Base-by-base conservation (phyloP, 805 yeast species). In the Pichia heedii region DNA sequence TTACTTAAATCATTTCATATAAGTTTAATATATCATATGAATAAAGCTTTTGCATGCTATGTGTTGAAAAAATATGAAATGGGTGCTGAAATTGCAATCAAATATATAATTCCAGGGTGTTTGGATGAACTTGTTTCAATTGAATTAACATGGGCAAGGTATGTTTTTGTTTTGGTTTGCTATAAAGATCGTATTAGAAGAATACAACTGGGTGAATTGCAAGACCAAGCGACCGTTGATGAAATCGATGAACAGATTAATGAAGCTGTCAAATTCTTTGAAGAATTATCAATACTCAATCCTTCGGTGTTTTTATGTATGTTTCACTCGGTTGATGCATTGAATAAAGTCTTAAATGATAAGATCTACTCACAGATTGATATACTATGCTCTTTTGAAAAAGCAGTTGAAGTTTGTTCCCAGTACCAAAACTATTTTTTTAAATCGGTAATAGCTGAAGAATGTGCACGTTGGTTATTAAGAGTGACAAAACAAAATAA, bases 331-430 rank as follows among this genome's bases (percentile, higher is more conserved):
- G 48, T 71, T 16, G 53, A 59, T 32, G 74, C 74, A 2, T 57
- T 67, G 41, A 15, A 55, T 41, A 50, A 56, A 22, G 36, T 49
- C 22, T 51, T 54, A 3, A 50, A 52, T 5, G 46, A 45, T 3
- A 52, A 67, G 5, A 4, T n/a, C 26, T 39, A 26, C 20, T 43
- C 46, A 9, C 63, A 64, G 18, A 50, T 74, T 19, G 67, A 61
- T 20, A 58, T 66, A 4, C 51, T 74, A 9, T 78, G 74, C 45
- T 47, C 57, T 16, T 74, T 67, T 50, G 74, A 71, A 41, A 66
- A 60, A 21, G 70, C 77, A 0, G 60, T 72, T n/a, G 68, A 64
- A n/a, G 40, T 46, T 4, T 69, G 74, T 1, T 52, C 55, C 6
- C 47, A 48, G n/a, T 45, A 54, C 32, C 58, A 60, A 11, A 51